Evolutionary conservation across 805 yeast genomes (phyloP), one percentile per base, ranked within the genome.

Genomic region (Wickerhamiella hasegawae): DNA sequence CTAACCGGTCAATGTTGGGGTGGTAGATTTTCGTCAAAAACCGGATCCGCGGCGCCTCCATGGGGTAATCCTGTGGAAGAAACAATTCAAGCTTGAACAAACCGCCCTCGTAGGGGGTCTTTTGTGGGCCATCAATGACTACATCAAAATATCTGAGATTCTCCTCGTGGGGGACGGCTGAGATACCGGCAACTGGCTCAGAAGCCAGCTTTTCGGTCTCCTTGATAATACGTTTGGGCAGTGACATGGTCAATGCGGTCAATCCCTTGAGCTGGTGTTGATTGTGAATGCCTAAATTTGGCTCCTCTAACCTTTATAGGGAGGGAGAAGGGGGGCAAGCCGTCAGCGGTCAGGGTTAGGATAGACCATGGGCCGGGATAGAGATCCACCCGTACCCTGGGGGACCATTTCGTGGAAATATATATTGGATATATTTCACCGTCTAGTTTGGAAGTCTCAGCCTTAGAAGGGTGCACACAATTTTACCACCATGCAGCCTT

Each of bases 1-100:
- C 98, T 44, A 90, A 65, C 54, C 90, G 71, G 54, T 90, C 98
- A 46, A 90, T 90, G 57, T 90, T 90, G 29, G 94, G 98, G 53
- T 90, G 98, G 56, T 90, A 90, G 19, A 90, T 85, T 56, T 76
- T 82, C 21, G 98, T 90, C 43, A 90, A 60, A 49, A 90, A 90
- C 39, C 98, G 69, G 36, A 90, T 92, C 54, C 84, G 85, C 34
- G 98, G 98, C 0, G 98, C 94, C 50, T 82, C 83, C 96, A 87
- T 79, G 10, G 98, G 98, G 56, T 90, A 90, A 52, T 90, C 98
- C 52, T 90, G 96, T 2, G 98, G 97, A 43, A 90, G 59, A 52
- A 69, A 90, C 43, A 90, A 63, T 56, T 90, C 98, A 40, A 90
- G 62, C 45, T 77, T 66, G 62, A 90, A 90, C 3, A 61, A 49